A percentile compares a stretch with the other conserved stretches of the same genome.
phyloP scores from a whole-genome alignment of 345 rosid genomes.

The Pseudoturritis turrita region DNA sequence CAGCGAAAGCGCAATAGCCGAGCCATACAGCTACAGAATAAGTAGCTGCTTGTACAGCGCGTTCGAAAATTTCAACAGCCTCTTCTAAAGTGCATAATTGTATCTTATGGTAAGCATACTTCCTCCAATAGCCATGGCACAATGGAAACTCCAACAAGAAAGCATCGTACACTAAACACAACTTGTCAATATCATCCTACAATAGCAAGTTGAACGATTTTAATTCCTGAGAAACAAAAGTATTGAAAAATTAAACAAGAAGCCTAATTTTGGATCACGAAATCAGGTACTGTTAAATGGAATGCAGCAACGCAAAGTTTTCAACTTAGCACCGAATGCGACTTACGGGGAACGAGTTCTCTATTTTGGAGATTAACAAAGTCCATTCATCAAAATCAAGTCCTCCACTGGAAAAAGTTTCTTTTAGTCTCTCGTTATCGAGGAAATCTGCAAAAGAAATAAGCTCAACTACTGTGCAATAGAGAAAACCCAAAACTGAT shows the following conservation, averaged over 20 bases:
- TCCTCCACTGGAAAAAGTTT: conserved; percentile 33
- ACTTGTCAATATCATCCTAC: conserved; percentile 65
- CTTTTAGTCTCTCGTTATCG: conserved; percentile 38
- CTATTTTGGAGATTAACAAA: conserved; percentile 51
- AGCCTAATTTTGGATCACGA: not conserved
- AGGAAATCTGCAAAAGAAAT: conserved; percentile 34
- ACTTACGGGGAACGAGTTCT: conserved; percentile 45
- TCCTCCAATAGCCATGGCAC: conserved; percentile 90
- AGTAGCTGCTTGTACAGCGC: conserved; percentile 62
- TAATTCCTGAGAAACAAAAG: not conserved
- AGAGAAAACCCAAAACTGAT: not conserved
- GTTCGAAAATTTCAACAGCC: conserved; percentile 69
- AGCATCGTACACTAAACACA: conserved; percentile 63
- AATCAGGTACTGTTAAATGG: not conserved
- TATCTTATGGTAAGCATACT: conserved; percentile 59
- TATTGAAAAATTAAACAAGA: not conserved
- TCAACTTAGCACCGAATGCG: not conserved
- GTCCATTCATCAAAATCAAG: conserved; percentile 69
- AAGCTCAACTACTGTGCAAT: not conserved
- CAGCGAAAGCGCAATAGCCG: conserved; percentile 61
- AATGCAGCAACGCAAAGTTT: not conserved
- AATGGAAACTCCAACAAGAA: conserved; percentile 78
- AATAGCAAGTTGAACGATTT: not conserved
- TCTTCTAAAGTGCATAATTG: conserved; percentile 49
- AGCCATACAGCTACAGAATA: conserved; percentile 75